Percentiles rank a stretch among this genome's conserved stretches.
These are phyloP conservation scores for Tephrocybe sp. DNA, from an alignment of 768 basidiomycete genomes.

Conservation along the genomic window DNA sequence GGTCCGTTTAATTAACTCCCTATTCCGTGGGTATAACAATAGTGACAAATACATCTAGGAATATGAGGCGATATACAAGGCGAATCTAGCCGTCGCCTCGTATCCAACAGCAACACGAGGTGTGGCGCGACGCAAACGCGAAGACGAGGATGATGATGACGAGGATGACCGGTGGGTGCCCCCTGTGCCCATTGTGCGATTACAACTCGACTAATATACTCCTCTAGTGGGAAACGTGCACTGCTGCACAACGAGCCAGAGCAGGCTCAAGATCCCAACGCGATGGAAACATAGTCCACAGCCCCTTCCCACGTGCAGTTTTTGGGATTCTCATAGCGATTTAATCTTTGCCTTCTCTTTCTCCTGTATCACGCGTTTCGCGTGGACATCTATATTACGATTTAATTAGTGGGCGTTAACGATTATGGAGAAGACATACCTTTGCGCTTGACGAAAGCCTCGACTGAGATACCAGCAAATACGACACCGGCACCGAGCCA, in stretches of 20 bases:
- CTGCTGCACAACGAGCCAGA: conserved; percentile 33
- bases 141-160: conserved; percentile 68
- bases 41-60: conserved; percentile 47
- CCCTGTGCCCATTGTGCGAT: not conserved
- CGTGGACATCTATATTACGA: conserved; percentile 62
- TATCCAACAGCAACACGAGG: conserved; percentile 49
- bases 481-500: conserved; percentile 93
- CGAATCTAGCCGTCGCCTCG: conserved; percentile 62
- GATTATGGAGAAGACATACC: conserved; percentile 41
- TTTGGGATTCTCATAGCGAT: conserved; percentile 42
- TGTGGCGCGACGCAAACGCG: conserved; percentile 63
- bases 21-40: not conserved
- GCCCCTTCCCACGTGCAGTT: not conserved
- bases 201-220: conserved; percentile 1
- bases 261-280: conserved; percentile 37
- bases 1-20: conserved; percentile 36
- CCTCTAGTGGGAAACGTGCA: conserved; percentile 43
- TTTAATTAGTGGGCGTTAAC: conserved; percentile 9
- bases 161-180: conserved; percentile 23
- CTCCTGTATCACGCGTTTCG: conserved; percentile 76
- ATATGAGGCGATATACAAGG: conserved; percentile 90
- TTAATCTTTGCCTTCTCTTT: conserved; percentile 85
- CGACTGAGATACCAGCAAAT: conserved; percentile 93
- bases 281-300: conserved; percentile 44
- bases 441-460: conserved; percentile 88